Evolutionary conservation across 1,284 basidiomycete genomes (phyloP), one percentile per base, ranked within the genome.

Genomic region (Leccinum subrobustum): DNA sequence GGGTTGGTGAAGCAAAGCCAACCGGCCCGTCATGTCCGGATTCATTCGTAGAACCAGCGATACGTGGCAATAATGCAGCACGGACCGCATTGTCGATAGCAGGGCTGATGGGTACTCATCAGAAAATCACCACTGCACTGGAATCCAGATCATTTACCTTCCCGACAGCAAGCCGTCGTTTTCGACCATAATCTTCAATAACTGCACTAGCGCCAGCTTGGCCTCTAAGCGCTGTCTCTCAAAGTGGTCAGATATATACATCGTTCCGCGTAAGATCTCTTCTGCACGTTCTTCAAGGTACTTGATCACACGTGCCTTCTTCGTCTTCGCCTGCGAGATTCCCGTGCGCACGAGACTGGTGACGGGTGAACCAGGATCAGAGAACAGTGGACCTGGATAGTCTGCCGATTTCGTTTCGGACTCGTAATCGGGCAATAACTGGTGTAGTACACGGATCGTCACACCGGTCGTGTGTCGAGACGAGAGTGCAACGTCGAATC

Each of bases 371-470:
- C 86, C 86, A 48, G 89, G 84, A 72, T 96, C 94, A 50, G 85
- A 83, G 65, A 93, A 86, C 62, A 97, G 74, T 2, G 95, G 95
- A 0, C 95, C 95, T 52, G 95, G 94, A 77, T 89, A 97, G 1
- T 79, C 73, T 2, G 81, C 77, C 4, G 81, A 75, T 11, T 86
- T 83, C 5, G 77, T 70, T 50, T 88, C 86, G 25, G 89, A 74
- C 2, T 83, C 84, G 48, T 86, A 85, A 60, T 87, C 81, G 1
- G 92, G 88, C 20, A 93, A 81, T 11, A 93, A 66, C 33, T 87
- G 85, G 61, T 86, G 82, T 53, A 96, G 68, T 4, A 79, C 78
- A 37, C 88, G 85, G 37, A 96, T 81, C 64, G 85, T 82, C 27
- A 96, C 76, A 51, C 86, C 84, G 2, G 90, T 86, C 50, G 87